Conservation (phyloP, 768 basidiomycete species). For the Psilocybe cubensis region DNA sequence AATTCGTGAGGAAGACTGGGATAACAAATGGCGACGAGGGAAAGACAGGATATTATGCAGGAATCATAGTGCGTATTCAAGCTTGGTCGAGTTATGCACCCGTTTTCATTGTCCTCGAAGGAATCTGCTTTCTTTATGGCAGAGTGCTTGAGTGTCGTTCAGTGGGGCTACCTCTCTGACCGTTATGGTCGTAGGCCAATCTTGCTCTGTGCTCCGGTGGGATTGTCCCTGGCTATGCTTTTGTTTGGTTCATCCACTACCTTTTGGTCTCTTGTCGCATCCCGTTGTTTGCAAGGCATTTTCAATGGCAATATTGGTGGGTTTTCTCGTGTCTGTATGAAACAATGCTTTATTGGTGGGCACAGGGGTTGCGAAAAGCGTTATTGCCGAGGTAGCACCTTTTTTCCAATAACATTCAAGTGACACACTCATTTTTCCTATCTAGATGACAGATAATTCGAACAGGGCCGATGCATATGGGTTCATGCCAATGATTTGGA, state of each 20-base stretch:
- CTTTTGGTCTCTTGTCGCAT: slow-evolving; percentile 34
- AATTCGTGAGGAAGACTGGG: slow-evolving; percentile 47
- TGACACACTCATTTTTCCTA: neutral
- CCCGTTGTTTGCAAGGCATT: slow-evolving; percentile 38
- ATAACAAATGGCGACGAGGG: slow-evolving; percentile 47
- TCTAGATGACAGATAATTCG: slow-evolving; percentile 23
- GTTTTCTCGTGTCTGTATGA: neutral
- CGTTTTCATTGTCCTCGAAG: slow-evolving; percentile 22
- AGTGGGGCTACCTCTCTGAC: slow-evolving; percentile 50
- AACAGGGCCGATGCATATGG: slow-evolving; percentile 44
- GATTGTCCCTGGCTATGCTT: slow-evolving; percentile 40
- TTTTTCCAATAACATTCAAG: neutral
- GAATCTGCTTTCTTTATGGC: slow-evolving; percentile 49
- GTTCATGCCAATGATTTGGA: slow-evolving; percentile 38
- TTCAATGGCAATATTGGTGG: slow-evolving; percentile 42
- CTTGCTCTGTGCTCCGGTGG: slow-evolving; percentile 44
- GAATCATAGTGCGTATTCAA: slow-evolving; percentile 40
- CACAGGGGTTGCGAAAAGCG: slow-evolving; percentile 46
- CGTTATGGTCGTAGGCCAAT: slow-evolving; percentile 46
- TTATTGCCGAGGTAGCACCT: slow-evolving; percentile 45
- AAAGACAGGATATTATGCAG: slow-evolving; percentile 52
- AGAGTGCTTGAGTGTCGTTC: slow-evolving; percentile 45
- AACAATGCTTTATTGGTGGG: slow-evolving; percentile 14
- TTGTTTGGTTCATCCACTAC: slow-evolving; percentile 45
- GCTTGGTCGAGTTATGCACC: neutral